Conservation (phyloP, 352 stramenopile species). For the Peronosclerospora sorghi region DNA sequence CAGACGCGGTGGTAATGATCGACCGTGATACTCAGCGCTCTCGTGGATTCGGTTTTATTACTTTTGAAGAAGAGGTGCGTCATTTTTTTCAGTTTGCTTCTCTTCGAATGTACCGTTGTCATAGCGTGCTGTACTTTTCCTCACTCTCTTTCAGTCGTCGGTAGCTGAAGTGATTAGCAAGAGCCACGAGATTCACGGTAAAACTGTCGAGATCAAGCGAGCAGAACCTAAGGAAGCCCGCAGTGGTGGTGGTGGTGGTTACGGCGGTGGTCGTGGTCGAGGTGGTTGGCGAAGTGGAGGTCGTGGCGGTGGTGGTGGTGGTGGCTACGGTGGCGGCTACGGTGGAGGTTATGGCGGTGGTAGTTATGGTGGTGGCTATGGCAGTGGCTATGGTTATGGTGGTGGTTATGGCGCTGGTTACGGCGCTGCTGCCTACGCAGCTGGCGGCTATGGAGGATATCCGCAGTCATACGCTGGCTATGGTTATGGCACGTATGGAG, state of each 20-base stretch:
- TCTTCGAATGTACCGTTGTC: no score
- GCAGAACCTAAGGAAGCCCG: constrained; percentile 72
- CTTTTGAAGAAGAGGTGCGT: constrained; percentile 81
- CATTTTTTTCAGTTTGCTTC: no score
- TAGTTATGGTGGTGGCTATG: constrained; percentile 17
- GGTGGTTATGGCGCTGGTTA: constrained; percentile 23
- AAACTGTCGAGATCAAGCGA: constrained; percentile 85
- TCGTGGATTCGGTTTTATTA: constrained; percentile 89
- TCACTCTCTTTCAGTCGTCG: constrained; percentile 29
- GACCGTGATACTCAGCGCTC: constrained; percentile 86
- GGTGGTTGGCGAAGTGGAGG: constrained; percentile 19
- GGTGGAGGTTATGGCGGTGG: constrained; percentile 19
- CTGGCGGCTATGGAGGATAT: constrained; percentile 22
- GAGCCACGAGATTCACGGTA: constrained; percentile 86
- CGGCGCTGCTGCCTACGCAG: constrained; percentile 20
- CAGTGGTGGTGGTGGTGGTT: constrained; percentile 19
- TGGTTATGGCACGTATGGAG: constrained; percentile 23
- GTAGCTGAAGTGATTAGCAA: constrained; percentile 85
- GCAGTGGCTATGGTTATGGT: constrained; percentile 16
- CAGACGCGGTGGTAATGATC: constrained; percentile 89
- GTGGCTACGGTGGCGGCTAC: constrained; percentile 13
- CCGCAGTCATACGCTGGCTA: no score
- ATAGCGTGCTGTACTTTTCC: constrained; percentile 4
- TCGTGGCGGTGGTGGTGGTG: constrained; percentile 17
- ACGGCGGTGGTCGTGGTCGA: constrained; percentile 17